Evolutionary conservation across 2,329 filamentous ascomycete genomes (phyloP), one percentile per base, ranked within the genome.

Genomic region (Blastomyces gilchristii): DNA sequence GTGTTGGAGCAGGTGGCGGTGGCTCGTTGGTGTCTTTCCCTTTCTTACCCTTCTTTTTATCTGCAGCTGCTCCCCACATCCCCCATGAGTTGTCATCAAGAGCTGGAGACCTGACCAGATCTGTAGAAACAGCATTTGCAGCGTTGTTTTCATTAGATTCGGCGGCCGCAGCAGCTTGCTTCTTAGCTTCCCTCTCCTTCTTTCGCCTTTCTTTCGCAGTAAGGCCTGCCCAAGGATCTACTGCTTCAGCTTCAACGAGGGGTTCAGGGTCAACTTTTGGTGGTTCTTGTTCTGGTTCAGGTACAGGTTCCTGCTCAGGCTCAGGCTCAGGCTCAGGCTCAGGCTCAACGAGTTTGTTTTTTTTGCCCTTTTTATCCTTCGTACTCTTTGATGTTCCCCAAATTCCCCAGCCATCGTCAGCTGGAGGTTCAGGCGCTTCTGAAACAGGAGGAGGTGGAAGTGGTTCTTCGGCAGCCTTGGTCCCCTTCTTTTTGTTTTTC

Each of bases 41-140:
- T 69, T 80, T 84, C 67, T 79, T 81, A 1, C 72, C 72, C 67
- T 75, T 75, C 67, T 81, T 83, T 69, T 82, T 84, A 31, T 75
- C 74, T 53, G 78, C 79, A 4, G 71, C 68, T 8, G 69, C 54
- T 1, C 68, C 73, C 75, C 74, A 78, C 43, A 73, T 68, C 66
- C 66, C 65, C 69, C 67, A 71, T n/a, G 67, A 62, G 43, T 70
- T 69, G 59, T 69, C 69, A 56, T 71, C 68, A 3, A 63, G 57
- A 22, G 62, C 22, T 59, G 65, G 37, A 58, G 58, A 57, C 18
- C 56, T 58, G 11, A 64, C 65, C 56, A 67, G 57, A 43, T 66
- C 66, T 12, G 62, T 65, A 39, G 63, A 64, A 22, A 60, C 52
- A 28, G 34, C 61, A 50, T 62, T 43, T 31, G 65, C 45, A 50